phyloP scores from a whole-genome alignment of 371 early-diverging fungal genomes.

The Mucor ambiguus region DNA sequence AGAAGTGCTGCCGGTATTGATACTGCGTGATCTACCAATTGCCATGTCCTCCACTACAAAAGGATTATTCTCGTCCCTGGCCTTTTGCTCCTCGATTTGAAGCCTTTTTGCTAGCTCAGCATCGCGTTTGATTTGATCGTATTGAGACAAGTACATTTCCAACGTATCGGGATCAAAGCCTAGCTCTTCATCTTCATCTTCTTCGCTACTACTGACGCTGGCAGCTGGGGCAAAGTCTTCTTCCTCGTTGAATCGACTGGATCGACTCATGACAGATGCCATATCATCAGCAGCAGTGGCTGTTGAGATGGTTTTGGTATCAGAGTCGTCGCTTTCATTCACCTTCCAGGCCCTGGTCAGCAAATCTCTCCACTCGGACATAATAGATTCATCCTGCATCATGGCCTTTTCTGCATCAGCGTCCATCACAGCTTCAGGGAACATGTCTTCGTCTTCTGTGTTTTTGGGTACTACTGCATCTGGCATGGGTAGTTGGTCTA shows the following conservation, averaged over 20 bases:
- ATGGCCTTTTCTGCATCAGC: constrained; percentile 32
- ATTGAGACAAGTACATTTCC: constrained; percentile 20
- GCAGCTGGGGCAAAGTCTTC: constrained; percentile 4
- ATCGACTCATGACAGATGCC: constrained; percentile 15
- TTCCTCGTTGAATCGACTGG: constrained; percentile 31
- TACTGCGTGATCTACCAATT: constrained; percentile 5
- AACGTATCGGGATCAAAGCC: constrained; percentile 21
- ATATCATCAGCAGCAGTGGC: constrained; percentile 9
- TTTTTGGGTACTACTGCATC: not conserved
- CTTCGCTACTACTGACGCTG: constrained; percentile 10
- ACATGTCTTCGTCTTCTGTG: constrained; percentile 7
- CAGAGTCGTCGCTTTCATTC: constrained; percentile 6
- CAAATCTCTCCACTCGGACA: constrained; percentile 42
- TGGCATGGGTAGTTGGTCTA: not conserved
- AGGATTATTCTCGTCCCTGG: constrained; percentile 26
- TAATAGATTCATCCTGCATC: constrained; percentile 32
- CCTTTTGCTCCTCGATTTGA: constrained; percentile 25
- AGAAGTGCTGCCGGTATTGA: not conserved
- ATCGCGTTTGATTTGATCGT: constrained; percentile 31
- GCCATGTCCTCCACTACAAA: constrained; percentile 16
- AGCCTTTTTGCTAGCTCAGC: constrained; percentile 24
- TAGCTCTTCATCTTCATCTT: constrained; percentile 14
- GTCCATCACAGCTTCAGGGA: constrained; percentile 17
- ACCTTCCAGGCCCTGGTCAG: constrained; percentile 38
- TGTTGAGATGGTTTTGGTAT: not conserved